Percentiles rank a stretch among this genome's conserved stretches.
Evolutionary conservation across 2,329 filamentous ascomycete genomes (phyloP).

Genomic region (Xylariaceae sp.): DNA sequence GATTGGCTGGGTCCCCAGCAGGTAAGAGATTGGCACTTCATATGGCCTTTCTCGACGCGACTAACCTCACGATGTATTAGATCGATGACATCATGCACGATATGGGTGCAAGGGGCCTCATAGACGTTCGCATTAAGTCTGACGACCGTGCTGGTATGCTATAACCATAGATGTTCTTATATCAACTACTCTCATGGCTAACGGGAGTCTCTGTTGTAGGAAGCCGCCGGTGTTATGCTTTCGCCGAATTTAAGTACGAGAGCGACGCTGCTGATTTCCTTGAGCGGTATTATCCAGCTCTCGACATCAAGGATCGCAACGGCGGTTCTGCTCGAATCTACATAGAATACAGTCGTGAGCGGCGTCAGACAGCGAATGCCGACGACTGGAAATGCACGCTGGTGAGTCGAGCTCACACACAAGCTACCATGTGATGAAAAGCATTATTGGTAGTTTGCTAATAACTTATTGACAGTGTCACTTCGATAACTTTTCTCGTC

Average conservation of each 20-base stretch:
- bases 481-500: constrained; percentile 34
- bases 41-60: background rate
- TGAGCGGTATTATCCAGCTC: constrained; percentile 34
- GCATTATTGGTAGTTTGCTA: constrained; percentile 1
- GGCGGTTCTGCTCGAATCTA: constrained; percentile 32
- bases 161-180: background rate
- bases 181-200: background rate
- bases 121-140: constrained; percentile 32
- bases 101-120: constrained; percentile 29
- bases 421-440: background rate
- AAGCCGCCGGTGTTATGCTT: constrained; percentile 32
- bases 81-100: constrained; percentile 31
- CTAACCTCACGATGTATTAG: constrained; percentile 18
- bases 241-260: constrained; percentile 39
- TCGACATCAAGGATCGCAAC: constrained; percentile 33
- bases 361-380: constrained; percentile 31
- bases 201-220: constrained; percentile 15
- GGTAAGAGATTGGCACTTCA: constrained; percentile 17
- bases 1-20: constrained; percentile 29
- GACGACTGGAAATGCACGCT: constrained; percentile 39
- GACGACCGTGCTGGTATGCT: constrained; percentile 29
- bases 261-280: constrained; percentile 38
- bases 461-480: constrained; percentile 27
- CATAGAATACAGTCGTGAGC: constrained; percentile 35
- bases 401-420: constrained; percentile 23